Evolutionary conservation across 129 eudicot genomes (phyloP).

Genomic region (Pseudognaphalium luteoalbum): DNA sequence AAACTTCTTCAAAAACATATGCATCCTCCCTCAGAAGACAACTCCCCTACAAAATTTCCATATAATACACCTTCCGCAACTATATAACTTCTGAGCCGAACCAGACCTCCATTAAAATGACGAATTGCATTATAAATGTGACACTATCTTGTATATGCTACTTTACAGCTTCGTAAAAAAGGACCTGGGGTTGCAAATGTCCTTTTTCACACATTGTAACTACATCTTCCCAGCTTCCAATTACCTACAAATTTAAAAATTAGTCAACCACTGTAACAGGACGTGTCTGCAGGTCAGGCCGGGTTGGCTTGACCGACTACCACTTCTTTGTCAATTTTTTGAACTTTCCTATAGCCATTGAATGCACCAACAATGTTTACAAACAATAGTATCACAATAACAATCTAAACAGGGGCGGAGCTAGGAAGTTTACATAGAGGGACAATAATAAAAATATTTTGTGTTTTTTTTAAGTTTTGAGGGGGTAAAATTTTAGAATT

Average conservation of each 20-base stretch:
- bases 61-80: conserved; percentile 32
- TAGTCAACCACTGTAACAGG: background rate
- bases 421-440: no score
- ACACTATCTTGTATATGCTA: conserved; percentile 14
- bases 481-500: no score
- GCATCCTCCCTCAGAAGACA: conserved; percentile 21
- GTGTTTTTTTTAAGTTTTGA: no score
- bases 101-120: background rate
- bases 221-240: conserved; percentile 94
- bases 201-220: conserved; percentile 81
- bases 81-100: conserved; percentile 33
- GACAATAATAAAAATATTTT: no score
- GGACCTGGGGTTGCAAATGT: conserved; percentile 97
- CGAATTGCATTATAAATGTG: conserved; percentile 19
- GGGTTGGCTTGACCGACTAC: background rate
- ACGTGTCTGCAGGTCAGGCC: background rate
- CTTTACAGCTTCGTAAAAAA: conserved; percentile 81
- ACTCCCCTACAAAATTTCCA: conserved; percentile 39
- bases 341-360: background rate
- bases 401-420: no score
- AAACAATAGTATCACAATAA: background rate
- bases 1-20: conserved; percentile 25
- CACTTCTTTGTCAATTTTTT: background rate
- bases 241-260: conserved; percentile 44
- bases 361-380: background rate